These are phyloP conservation scores for Senna tora DNA, from an alignment of 306 rosid species.

Conservation along the genomic window DNA sequence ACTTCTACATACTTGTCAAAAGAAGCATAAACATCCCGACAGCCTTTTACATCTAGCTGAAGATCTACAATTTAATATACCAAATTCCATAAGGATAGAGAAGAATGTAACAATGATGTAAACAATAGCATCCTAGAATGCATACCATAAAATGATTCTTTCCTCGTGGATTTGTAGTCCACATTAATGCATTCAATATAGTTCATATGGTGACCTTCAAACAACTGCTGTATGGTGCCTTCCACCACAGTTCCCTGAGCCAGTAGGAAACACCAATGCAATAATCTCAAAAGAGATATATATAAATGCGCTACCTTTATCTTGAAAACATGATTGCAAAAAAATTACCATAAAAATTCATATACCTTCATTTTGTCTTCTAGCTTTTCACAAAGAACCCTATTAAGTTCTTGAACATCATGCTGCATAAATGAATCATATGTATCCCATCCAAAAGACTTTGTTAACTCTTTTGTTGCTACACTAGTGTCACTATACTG, in stretches of 20 bases:
- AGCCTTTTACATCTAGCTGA: slow-evolving; percentile 96
- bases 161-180: slow-evolving; percentile 90
- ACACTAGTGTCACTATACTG: slow-evolving; percentile 87
- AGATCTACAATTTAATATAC: slow-evolving; percentile 60
- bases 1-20: slow-evolving; percentile 95
- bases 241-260: slow-evolving; percentile 94
- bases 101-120: background rate
- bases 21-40: slow-evolving; percentile 89
- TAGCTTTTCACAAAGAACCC: slow-evolving; percentile 93
- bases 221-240: slow-evolving; percentile 90
- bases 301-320: slow-evolving; percentile 30
- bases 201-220: slow-evolving; percentile 98
- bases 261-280: slow-evolving; percentile 33
- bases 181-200: slow-evolving; percentile 91
- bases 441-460: slow-evolving; percentile 97
- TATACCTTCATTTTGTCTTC: slow-evolving; percentile 97
- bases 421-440: slow-evolving; percentile 97
- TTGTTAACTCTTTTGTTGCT: slow-evolving; percentile 90
- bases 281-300: slow-evolving; percentile 38
- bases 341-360: slow-evolving; percentile 25
- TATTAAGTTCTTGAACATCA: slow-evolving; percentile 95
- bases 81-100: slow-evolving; percentile 25
- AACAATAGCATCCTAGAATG: slow-evolving; percentile 34
- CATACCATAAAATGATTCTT: slow-evolving; percentile 94
- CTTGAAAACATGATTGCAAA: background rate